A percentile compares a stretch with the other conserved stretches of the same genome.
Conservation (phyloP, 768 basidiomycete species). For the Mrakia gelida region DNA sequence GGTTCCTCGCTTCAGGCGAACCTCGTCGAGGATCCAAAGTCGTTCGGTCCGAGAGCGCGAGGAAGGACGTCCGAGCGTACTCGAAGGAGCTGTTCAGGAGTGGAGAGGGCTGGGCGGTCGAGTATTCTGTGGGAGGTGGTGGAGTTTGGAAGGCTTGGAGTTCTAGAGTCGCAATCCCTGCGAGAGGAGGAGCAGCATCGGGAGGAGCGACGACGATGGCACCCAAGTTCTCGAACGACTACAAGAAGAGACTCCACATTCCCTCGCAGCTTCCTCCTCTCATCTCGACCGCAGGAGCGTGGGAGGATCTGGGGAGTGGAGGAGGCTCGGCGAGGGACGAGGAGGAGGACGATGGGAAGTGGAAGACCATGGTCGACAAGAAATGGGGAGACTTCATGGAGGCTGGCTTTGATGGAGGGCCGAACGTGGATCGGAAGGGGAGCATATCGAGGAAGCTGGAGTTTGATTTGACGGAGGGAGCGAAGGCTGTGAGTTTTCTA, state of each 20-base stretch:
- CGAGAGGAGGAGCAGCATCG: background rate
- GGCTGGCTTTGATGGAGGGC: constrained; percentile 61
- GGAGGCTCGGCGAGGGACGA: constrained; percentile 48
- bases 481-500: constrained; percentile 54
- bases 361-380: constrained; percentile 74
- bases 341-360: constrained; percentile 49
- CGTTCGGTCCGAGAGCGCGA: constrained; percentile 69
- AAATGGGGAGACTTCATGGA: constrained; percentile 90
- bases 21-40: constrained; percentile 72
- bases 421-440: constrained; percentile 32
- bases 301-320: constrained; percentile 40
- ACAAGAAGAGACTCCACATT: constrained; percentile 71
- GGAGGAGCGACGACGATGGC: constrained; percentile 6
- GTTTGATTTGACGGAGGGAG: constrained; percentile 88
- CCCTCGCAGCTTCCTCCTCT: constrained; percentile 57
- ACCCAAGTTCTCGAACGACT: constrained; percentile 69
- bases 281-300: constrained; percentile 12
- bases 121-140: constrained; percentile 25
- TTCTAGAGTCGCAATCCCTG: background rate
- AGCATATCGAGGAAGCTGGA: constrained; percentile 66
- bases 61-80: constrained; percentile 81
- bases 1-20: constrained; percentile 52
- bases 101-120: constrained; percentile 40
- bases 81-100: constrained; percentile 75
- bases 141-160: constrained; percentile 9